Percentiles rank a stretch among this genome's conserved stretches.
Conservation (phyloP, 768 basidiomycete species). For the Chlorophyllum brunneum region DNA sequence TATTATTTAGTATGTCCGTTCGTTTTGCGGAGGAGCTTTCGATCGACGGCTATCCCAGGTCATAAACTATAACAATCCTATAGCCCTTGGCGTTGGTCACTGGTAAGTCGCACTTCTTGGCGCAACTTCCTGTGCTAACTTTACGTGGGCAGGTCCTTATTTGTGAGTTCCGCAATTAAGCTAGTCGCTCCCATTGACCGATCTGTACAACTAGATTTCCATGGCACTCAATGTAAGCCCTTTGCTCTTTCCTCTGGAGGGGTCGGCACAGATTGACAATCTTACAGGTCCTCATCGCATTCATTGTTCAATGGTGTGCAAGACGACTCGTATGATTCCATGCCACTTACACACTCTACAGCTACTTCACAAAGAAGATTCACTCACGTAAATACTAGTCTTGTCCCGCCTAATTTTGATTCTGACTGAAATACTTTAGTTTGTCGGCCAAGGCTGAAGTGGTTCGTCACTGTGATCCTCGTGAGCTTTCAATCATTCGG, state of each 20-base stretch:
- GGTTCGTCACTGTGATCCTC: conserved; percentile 28
- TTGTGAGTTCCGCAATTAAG: conserved; percentile 19
- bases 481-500: conserved; percentile 18
- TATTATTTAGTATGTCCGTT: conserved; percentile 30
- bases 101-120: conserved; percentile 25
- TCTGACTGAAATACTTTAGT: conserved; percentile 19
- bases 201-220: conserved; percentile 19
- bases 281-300: conserved; percentile 24
- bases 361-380: conserved; percentile 32
- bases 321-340: background rate
- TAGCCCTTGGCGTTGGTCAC: conserved; percentile 27
- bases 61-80: conserved; percentile 33
- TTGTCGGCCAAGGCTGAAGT: conserved; percentile 23
- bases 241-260: background rate
- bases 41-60: conserved; percentile 21
- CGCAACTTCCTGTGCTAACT: background rate
- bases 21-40: background rate
- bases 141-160: conserved; percentile 27
- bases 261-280: background rate
- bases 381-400: conserved; percentile 22
- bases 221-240: conserved; percentile 22
- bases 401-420: background rate
- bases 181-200: background rate
- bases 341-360: conserved; percentile 12
- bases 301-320: conserved; percentile 29